Evolutionary conservation across 2,329 filamentous ascomycete genomes (phyloP), one percentile per base, ranked within the genome.

Genomic region (Sporothrix sp.): DNA sequence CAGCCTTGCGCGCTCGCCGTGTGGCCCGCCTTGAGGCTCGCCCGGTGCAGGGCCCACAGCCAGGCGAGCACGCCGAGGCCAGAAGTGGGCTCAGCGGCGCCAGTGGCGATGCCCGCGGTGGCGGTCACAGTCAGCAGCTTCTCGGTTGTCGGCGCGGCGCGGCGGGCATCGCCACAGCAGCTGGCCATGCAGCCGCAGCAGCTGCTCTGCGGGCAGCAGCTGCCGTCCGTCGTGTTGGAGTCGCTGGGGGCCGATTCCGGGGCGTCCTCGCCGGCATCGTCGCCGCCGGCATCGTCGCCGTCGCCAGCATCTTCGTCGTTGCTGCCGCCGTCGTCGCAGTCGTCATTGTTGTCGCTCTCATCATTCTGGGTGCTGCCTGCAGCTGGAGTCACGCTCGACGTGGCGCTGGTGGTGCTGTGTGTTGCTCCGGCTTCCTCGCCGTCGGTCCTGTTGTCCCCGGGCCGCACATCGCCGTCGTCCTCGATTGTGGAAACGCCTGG

Each of bases 121-220:
- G 52, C 52, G 0, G 44, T 45, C 2, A 39, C 28, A 9, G 27
- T 39, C 9, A 51, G 18, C 13, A 42, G 20, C 4, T 16, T 25
- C 16, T 16, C 4, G 23, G 16, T 25, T 7, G 38, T 13, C 30
- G 21, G 16, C 43, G 37, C 50, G 27, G n/a, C 35, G 25, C 50
- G 28, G 40, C 54, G 52, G 23, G 51, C 54, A 13, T 27, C 28
- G 10, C 51, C 54, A 37, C 54, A 55, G 54, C 52, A 49, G 43
- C 40, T 37, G 13, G 9, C 7, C 8, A 51, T 43, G 1, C 28
- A 40, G 23, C 54, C 54, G 51, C 54, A 55, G 35, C 40, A 53
- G 8, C 43, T 50, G 48, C 52, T 46, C 36, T 46, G 25, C 23
- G 38, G 43, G 54, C 54, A 55, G 54, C 54, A 55, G 48, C 50